Base-by-base conservation (phyloP, 1,284 basidiomycete genomes). In the Naganishia cerealis region DNA sequence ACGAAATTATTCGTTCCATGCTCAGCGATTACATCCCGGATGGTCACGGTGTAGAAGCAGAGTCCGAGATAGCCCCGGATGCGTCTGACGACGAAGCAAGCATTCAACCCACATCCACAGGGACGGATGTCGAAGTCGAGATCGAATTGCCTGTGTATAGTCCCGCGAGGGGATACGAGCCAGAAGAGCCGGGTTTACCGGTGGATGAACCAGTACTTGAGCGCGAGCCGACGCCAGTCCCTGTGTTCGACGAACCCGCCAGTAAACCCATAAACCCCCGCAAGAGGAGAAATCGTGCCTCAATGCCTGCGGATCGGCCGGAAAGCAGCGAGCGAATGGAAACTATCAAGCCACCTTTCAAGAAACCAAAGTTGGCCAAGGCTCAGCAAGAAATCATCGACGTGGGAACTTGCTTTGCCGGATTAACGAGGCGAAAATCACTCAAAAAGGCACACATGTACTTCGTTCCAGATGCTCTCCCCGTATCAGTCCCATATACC, bases 1-100 rank as follows among this genome's bases (percentile, higher is more conserved):
- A 54, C 26, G 52, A 50, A 7, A 54, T 63, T 39, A 40, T 63
- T 29, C 61, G 53, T 8, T 63, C 61, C 15, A 63, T 63, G 61
- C 52, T 63, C 13, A 33, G 50, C n/a, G 61, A 42, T 21, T 53
- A 63, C 33, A 18, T 63, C 5, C 38, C 61, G 39, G 50, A 12
- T 13, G 48, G 21, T 2, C 48, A 50, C 1, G 48, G 18, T 12
- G 10, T 21, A 6, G 48, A 18, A 18, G 8, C 21, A 3, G 61
- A 33, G 10, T 24, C 21, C 7, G n/a, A 9, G 24, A 24, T 24
- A 24, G 10, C 46, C 24, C 13, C 21, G 10, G 46, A 50, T 9
- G 46, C 39, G 61, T 29, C 39, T 18, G 21, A 9, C 10, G 38
- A 48, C 21, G 46, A 48, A 18, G 26, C 42, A 1, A 26, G 16